Conservation (phyloP, 2,329 filamentous ascomycete genomes). For the Penicillium palitans region DNA sequence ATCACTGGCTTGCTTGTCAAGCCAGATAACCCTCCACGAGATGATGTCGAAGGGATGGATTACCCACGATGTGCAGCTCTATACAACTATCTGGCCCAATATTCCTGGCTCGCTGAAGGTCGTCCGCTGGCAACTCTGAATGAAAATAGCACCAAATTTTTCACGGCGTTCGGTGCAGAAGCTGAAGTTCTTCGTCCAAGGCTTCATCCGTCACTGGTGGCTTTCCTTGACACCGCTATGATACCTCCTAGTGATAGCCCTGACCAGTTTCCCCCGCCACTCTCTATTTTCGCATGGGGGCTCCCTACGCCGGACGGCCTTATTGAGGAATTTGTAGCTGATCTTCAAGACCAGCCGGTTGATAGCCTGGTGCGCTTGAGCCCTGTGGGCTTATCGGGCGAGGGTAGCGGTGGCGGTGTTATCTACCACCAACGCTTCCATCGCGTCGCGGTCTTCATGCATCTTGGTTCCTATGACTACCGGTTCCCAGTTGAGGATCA, state of each 20-base stretch:
- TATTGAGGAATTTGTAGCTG: too few relatives aligned
- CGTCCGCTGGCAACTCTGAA: constrained; percentile 18
- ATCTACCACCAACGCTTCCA: constrained; percentile 28
- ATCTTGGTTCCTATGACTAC: constrained; percentile 7
- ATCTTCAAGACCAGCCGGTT: constrained; percentile 21
- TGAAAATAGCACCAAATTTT: constrained; percentile 20
- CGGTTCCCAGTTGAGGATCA: constrained; percentile 19
- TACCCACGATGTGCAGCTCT: constrained; percentile 33
- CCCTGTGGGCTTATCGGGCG: constrained; percentile 19
- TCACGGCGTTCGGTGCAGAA: constrained; percentile 20
- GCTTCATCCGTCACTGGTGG: constrained; percentile 27
- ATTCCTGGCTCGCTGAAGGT: constrained; percentile 29
- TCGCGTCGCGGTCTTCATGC: constrained; percentile 17
- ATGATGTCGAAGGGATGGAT: constrained; percentile 28
- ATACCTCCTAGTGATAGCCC: too few relatives aligned
- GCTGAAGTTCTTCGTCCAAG: constrained; percentile 26
- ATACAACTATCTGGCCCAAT: constrained; percentile 35
- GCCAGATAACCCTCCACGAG: constrained; percentile 27
- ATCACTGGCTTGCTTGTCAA: constrained; percentile 28
- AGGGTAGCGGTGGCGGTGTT: constrained; percentile 26
- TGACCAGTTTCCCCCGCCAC: too few relatives aligned
- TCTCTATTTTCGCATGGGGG: too few relatives aligned
- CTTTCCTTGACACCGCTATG: constrained; percentile 26
- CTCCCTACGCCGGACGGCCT: too few relatives aligned
- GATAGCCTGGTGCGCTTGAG: constrained; percentile 29